Conservation (phyloP, 2,329 filamentous ascomycete genomes). For the Parastagonospora nodorum region DNA sequence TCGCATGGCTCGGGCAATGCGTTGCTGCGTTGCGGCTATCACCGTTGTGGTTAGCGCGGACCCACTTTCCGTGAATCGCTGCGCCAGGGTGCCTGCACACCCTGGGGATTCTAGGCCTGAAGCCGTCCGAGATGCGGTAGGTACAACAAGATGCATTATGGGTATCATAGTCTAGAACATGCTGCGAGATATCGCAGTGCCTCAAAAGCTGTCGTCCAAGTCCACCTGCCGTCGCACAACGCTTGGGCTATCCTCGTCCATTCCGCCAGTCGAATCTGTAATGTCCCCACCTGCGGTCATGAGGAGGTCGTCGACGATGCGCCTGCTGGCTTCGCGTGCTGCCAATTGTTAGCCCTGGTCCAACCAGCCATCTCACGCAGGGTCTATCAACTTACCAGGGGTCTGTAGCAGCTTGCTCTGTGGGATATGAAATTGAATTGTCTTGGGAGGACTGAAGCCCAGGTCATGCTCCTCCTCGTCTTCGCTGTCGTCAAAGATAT, state of each 20-base stretch:
- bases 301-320: slow-evolving; percentile 80
- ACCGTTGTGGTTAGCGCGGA: slow-evolving; percentile 3
- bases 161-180: slow-evolving; percentile 10
- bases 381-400: slow-evolving; percentile 62
- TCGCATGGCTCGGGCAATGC: slow-evolving; percentile 19
- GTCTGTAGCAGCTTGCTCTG: slow-evolving; percentile 79
- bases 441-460: slow-evolving; percentile 87
- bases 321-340: slow-evolving; percentile 79
- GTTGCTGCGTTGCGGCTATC: slow-evolving; percentile 20
- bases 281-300: slow-evolving; percentile 71
- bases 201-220: slow-evolving; percentile 55
- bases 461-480: slow-evolving; percentile 60
- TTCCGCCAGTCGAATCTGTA: slow-evolving; percentile 52
- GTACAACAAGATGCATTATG: slow-evolving; percentile 12
- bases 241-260: slow-evolving; percentile 55
- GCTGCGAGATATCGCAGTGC: background rate
- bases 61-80: slow-evolving; percentile 5
- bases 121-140: too few relatives aligned
- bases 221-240: slow-evolving; percentile 52
- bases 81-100: background rate
- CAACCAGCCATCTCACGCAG: background rate
- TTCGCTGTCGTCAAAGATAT: slow-evolving; percentile 75
- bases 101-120: background rate
- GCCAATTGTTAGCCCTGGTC: slow-evolving; percentile 6
- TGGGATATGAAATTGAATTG: slow-evolving; percentile 82